These are phyloP conservation scores for Cicer judaicum DNA, from an alignment of 306 rosid species.

Conservation along the genomic window DNA sequence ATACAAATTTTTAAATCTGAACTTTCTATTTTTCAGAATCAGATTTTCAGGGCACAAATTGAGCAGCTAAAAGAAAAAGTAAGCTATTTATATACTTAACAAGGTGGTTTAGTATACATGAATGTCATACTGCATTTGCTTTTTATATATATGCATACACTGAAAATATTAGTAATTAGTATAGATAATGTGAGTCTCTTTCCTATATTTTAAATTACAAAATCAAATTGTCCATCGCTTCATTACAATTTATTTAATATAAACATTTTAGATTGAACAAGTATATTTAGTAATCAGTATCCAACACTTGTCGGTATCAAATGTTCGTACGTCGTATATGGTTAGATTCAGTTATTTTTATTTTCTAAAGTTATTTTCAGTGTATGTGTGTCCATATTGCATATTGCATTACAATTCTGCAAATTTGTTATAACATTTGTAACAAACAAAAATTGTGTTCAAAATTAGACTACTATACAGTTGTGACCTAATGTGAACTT, in stretches of 20 bases:
- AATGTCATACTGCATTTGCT: background rate
- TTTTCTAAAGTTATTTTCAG: too few relatives aligned
- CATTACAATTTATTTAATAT: too few relatives aligned
- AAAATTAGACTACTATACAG: slow-evolving; percentile 1
- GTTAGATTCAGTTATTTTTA: too few relatives aligned
- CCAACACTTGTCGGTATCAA: too few relatives aligned
- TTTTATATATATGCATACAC: background rate
- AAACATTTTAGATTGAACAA: too few relatives aligned
- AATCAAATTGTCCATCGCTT: too few relatives aligned
- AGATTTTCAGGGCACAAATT: slow-evolving; percentile 66
- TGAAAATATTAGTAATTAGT: too few relatives aligned
- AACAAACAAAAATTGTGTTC: background rate
- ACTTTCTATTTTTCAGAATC: slow-evolving; percentile 52
- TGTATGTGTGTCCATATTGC: too few relatives aligned
- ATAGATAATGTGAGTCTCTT: too few relatives aligned
- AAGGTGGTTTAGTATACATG: background rate
- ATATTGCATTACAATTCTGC: background rate
- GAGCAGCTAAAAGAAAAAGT: slow-evolving; percentile 70
- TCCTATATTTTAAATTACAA: too few relatives aligned
- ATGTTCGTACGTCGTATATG: too few relatives aligned
- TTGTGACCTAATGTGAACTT: background rate
- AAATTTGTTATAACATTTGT: background rate
- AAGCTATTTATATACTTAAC: slow-evolving; percentile 13
- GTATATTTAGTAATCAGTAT: too few relatives aligned
- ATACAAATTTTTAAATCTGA: background rate